Percentiles rank a stretch among this genome's conserved stretches.
Evolutionary conservation across 192 early-diverging fungal genomes (phyloP).

Genomic region (Podila epigama): DNA sequence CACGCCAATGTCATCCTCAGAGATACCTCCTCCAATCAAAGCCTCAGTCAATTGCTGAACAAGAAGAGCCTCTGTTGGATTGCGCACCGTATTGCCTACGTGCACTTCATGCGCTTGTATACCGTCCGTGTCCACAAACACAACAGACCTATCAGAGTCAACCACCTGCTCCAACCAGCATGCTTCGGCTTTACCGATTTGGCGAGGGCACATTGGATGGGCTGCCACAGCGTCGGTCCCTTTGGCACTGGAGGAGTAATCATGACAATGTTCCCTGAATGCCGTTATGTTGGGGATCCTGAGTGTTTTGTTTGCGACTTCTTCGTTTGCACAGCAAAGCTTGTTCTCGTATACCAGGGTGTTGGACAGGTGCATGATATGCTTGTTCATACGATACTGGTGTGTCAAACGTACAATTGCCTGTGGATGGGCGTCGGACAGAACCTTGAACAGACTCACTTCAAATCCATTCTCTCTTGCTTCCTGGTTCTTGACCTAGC

Average conservation of each 20-base stretch:
- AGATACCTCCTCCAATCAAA: conserved; percentile 70
- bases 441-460: conserved; percentile 79
- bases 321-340: conserved; percentile 74
- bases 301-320: conserved; percentile 66
- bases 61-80: conserved; percentile 73
- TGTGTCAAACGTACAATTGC: conserved; percentile 75
- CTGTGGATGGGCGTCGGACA: conserved; percentile 84
- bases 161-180: conserved; percentile 76
- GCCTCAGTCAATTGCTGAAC: conserved; percentile 60
- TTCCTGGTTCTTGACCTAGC: conserved; percentile 62
- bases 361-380: conserved; percentile 89
- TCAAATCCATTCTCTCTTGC: conserved; percentile 62
- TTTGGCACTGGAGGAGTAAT: background rate
- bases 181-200: background rate
- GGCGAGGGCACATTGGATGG: background rate
- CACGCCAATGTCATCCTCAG: conserved; percentile 73
- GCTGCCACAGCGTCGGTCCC: background rate
- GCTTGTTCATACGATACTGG: conserved; percentile 95
- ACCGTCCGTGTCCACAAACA: conserved; percentile 85
- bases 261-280: conserved; percentile 32
- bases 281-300: conserved; percentile 45
- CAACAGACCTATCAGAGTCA: conserved; percentile 69
- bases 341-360: conserved; percentile 81
- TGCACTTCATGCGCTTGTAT: conserved; percentile 69
- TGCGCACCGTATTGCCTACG: conserved; percentile 65